A percentile compares a stretch with the other conserved stretches of the same genome.
phyloP scores from a whole-genome alignment of 2,329 filamentous ascomycete species.

The Aphanoascus verrucosus region DNA sequence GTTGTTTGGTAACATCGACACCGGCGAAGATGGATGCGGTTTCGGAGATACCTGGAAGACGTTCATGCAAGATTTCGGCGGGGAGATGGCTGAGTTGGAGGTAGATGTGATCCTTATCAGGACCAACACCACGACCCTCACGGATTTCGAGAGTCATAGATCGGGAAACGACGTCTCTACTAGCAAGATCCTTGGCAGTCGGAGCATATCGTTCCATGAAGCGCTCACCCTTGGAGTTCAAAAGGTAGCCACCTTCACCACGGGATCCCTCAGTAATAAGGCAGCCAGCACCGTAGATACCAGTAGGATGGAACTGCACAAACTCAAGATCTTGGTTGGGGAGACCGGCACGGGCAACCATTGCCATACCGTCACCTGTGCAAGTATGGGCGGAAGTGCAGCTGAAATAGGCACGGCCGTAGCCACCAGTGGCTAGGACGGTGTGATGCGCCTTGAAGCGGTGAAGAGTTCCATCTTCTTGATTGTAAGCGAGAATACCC shows the following conservation, averaged over 20 bases:
- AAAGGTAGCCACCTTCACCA: slow-evolving; percentile 94
- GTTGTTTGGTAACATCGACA: slow-evolving; percentile 94
- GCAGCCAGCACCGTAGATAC: slow-evolving; percentile 96
- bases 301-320: slow-evolving; percentile 97
- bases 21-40: slow-evolving; percentile 94
- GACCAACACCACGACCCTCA: slow-evolving; percentile 89
- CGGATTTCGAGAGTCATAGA: slow-evolving; percentile 98
- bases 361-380: slow-evolving; percentile 98
- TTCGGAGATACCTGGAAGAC: slow-evolving; percentile 96
- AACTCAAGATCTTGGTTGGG: slow-evolving; percentile 99
- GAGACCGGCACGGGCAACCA: slow-evolving; percentile 94
- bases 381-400: slow-evolving; percentile 98
- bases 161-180: slow-evolving; percentile 89
- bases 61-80: slow-evolving; percentile 82
- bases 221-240: slow-evolving; percentile 95
- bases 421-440: slow-evolving; percentile 90
- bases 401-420: slow-evolving; percentile 95
- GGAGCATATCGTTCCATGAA: slow-evolving; percentile 99
- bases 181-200: slow-evolving; percentile 94
- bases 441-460: slow-evolving; percentile 95
- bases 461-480: slow-evolving; percentile 96
- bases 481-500: slow-evolving; percentile 94
- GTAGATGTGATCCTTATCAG: slow-evolving; percentile 97
- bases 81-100: slow-evolving; percentile 94
- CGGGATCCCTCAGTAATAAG: slow-evolving; percentile 96